These are phyloP conservation scores for Aspergillus sp. DNA, from an alignment of 2,329 filamentous ascomycete genomes.

Conservation along the genomic window DNA sequence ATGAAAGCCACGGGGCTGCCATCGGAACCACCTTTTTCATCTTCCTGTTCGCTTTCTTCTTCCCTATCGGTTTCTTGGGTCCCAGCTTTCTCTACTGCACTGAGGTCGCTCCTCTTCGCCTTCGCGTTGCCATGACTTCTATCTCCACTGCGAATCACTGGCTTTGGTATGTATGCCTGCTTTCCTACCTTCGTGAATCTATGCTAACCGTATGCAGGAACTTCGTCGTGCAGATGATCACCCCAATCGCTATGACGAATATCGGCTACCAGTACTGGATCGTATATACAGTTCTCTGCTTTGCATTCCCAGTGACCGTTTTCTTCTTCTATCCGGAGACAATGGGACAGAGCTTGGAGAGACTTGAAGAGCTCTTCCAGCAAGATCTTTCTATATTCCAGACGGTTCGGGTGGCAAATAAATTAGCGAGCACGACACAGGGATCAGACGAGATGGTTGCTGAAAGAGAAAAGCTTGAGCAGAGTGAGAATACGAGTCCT, in stretches of 20 bases:
- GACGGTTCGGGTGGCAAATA: neutral
- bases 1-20: conserved; percentile 2
- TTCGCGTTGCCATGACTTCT: conserved; percentile 13
- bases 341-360: conserved; percentile 12
- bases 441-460: too few species aligned
- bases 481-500: too few species aligned
- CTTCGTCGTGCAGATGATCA: conserved; percentile 16
- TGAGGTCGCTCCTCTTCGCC: conserved; percentile 12
- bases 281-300: conserved; percentile 12
- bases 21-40: conserved; percentile 11
- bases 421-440: neutral
- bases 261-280: conserved; percentile 15
- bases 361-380: conserved; percentile 13
- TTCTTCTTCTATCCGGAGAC: conserved; percentile 19
- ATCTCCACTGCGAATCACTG: conserved; percentile 11
- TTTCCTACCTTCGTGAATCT: neutral
- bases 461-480: too few species aligned
- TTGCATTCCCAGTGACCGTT: conserved; percentile 6
- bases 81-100: conserved; percentile 15
- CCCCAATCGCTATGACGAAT: conserved; percentile 12
- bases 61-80: conserved; percentile 14
- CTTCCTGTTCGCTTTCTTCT: conserved; percentile 16
- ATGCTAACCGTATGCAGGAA: conserved; percentile 5
- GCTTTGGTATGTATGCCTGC: conserved; percentile 7
- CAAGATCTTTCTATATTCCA: conserved; percentile 2